Evolutionary conservation across 2,329 filamentous ascomycete species (phyloP).

Genomic region (Diaporthe batatas): DNA sequence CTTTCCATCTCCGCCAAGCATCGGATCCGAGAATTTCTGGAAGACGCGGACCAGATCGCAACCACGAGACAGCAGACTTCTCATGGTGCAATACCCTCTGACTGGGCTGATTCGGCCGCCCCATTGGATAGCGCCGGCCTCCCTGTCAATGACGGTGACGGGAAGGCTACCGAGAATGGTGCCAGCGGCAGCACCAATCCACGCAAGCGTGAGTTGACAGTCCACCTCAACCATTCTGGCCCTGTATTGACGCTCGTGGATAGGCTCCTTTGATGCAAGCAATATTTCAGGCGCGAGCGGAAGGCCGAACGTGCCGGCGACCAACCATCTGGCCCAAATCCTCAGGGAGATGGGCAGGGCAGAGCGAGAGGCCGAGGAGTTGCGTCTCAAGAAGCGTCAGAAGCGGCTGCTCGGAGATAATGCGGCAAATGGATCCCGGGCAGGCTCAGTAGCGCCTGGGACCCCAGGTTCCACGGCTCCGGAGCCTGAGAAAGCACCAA

Average conservation of each 20-base stretch:
- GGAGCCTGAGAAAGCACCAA: constrained; percentile 76
- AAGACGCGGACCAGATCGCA: constrained; percentile 80
- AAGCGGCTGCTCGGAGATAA: constrained; percentile 70
- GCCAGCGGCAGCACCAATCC: constrained; percentile 67
- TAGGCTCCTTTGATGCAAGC: constrained; percentile 57
- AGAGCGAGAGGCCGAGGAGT: constrained; percentile 81
- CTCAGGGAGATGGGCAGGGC: constrained; percentile 73
- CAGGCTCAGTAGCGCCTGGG: constrained; percentile 69
- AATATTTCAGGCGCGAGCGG: constrained; percentile 42
- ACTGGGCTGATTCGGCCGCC: constrained; percentile 80
- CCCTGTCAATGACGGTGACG: constrained; percentile 47
- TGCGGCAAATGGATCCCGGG: constrained; percentile 64
- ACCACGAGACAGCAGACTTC: constrained; percentile 81
- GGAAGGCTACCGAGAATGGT: constrained; percentile 60
- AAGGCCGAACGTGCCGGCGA: constrained; percentile 51
- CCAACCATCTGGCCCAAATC: constrained; percentile 62
- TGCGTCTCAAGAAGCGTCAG: constrained; percentile 75
- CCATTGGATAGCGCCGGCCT: constrained; percentile 59
- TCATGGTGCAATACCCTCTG: constrained; percentile 81
- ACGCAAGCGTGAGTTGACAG: constrained; percentile 69
- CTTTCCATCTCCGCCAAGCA: constrained; percentile 88
- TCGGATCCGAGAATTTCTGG: constrained; percentile 79
- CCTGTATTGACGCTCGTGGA: constrained; percentile 42
- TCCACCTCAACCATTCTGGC: constrained; percentile 3
- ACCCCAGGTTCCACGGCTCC: constrained; percentile 74